Base-by-base conservation (phyloP, 2,329 filamentous ascomycete species). In the Aspergillus tamarii region DNA sequence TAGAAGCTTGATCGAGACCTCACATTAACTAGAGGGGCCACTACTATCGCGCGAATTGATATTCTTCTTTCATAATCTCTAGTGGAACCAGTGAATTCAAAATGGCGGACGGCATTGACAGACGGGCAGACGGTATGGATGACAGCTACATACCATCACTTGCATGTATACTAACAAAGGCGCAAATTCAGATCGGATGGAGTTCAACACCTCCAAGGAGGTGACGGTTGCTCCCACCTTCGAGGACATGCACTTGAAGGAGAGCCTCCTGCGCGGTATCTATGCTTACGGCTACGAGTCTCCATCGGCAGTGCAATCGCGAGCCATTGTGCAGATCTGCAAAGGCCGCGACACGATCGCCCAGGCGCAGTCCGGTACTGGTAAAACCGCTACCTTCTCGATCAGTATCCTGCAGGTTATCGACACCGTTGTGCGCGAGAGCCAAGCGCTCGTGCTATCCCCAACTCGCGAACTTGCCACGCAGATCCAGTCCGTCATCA, bases 261-360 rank as follows among this genome's bases (percentile, higher is more conserved):
- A 98, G 80, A 97, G 96, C 76, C 89, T 99, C 41, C 88, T 99
- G 69, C 94, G 95, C 70, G 95, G 95, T 68, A 94, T 99, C 77
- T 99, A 99, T 77, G 95, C 95, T 41, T 99, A 99, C 73, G 95
- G 95, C 69, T 99, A 98, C 82, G 95, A 99, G 79, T 97, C 95
- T 2, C 95, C 95, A 14, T 99, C 95, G 0, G 95, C 95, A 16
- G 94, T 99, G 21, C 95, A 99, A 83, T 97, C 94, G 70, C 92
- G 95, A 76, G 95, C 95, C 59, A 99, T 99, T 76, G 95, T 99
- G 57, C 95, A 98, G 82, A 92, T 99, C 75, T 99, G 95, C 88
- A 98, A 98, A 82, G 95, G 95, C 69, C 93, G 95, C 81, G 95
- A 99, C 80, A 98, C 95, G 67, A 99, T 99, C 76, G 95, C 95